Evolutionary conservation across 495 filamentous ascomycete species (phyloP), one percentile per base, ranked within the genome.

Genomic region (Aspergillus carlsbadensis): DNA sequence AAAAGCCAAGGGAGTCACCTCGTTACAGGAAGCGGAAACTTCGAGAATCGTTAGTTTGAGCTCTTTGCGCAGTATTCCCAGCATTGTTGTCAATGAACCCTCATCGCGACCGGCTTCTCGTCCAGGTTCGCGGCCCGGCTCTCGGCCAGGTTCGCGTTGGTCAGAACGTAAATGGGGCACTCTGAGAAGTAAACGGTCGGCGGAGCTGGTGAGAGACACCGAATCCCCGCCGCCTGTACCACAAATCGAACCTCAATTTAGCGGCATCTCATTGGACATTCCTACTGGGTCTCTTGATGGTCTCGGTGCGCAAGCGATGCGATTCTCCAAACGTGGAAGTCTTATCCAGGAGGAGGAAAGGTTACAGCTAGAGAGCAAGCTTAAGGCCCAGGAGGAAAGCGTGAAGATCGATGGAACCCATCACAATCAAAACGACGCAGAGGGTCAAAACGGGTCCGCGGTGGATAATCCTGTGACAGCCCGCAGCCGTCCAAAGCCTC

Each of bases 271-370:
- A 26, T 69, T 84, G 41, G 74, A 80, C 48, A 86, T 86, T 58
- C 83, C 84, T 3, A 81, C 72, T 15, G 72, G 72, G 0, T 70
- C 67, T 24, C 71, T 86, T 31, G 80, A 81, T 31, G 81, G 76
- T 46, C 59, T 87, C 39, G 75, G 73, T 7, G 65, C 74, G 17
- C 77, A 76, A 46, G 68, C 79, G 18, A 66, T 87, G 59, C 75
- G 77, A 24, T 87, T 87, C 55, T 85, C 83, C 8, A 81, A 79
- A 47, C 73, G 83, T 26, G 79, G 79, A 18, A 82, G 79, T 57
- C 62, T 77, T 24, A 71, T 77, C 42, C 68, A 62, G 29, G 61
- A 65, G 36, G 60, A 66, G 18, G 65, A 63, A 56, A 58, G 56
- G 13, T 64, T 64, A 17, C 54, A 55, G 42, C 58, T 65, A 3